These are phyloP conservation scores for Chaetomium strumarium DNA, from an alignment of 2,329 filamentous ascomycete genomes.

Conservation along the genomic window DNA sequence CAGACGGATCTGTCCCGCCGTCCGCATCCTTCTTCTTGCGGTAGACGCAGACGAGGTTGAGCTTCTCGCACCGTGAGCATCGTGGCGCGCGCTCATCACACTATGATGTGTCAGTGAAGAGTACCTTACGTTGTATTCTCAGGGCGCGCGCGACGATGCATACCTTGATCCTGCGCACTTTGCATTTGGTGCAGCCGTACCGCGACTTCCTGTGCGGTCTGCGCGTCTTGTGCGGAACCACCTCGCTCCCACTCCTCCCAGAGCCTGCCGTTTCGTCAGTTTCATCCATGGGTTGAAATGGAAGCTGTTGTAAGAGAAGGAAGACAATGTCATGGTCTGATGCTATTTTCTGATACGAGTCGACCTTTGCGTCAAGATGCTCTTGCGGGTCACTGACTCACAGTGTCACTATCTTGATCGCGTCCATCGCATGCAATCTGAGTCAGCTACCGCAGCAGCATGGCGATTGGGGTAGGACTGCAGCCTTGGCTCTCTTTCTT, in stretches of 20 bases:
- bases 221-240: constrained; percentile 16
- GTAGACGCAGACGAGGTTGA: constrained; percentile 29
- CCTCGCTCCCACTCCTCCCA: neutral
- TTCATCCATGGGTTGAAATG: neutral
- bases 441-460: too few species aligned
- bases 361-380: too few species aligned
- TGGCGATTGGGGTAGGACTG: too few species aligned
- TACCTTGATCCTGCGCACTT: constrained; percentile 33
- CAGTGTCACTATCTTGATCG: too few species aligned
- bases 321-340: too few species aligned
- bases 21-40: constrained; percentile 13
- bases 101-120: constrained; percentile 16
- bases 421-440: too few species aligned
- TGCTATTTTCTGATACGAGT: too few species aligned
- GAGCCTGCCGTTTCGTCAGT: neutral
- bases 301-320: too few species aligned
- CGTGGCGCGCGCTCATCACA: constrained; percentile 32
- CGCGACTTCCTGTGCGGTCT: constrained; percentile 31
- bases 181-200: constrained; percentile 31
- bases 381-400: too few species aligned
- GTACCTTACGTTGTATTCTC: too few species aligned
- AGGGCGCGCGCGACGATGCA: neutral
- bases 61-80: constrained; percentile 32
- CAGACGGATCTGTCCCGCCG: constrained; percentile 1
- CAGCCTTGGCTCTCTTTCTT: too few species aligned